phyloP scores from a whole-genome alignment of 208 protist species.

The Naegleria lovaniensis region DNA sequence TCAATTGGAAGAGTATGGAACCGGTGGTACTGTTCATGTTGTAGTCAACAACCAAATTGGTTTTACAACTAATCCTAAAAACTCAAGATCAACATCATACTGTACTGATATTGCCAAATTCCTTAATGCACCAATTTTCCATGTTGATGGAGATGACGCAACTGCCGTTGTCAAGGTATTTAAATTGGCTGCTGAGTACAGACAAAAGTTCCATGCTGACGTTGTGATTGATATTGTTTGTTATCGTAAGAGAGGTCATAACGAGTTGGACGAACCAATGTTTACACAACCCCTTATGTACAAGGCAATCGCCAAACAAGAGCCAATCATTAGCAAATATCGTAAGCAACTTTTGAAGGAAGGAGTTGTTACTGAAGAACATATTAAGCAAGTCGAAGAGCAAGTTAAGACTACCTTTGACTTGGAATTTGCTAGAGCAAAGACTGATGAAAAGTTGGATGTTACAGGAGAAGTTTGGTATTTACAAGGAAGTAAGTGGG shows the following conservation, averaged over 20 bases:
- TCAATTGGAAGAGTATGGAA: slow-evolving; percentile 79
- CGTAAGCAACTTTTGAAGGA: slow-evolving; percentile 64
- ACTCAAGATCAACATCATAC: slow-evolving; percentile 88
- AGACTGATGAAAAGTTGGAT: slow-evolving; percentile 50
- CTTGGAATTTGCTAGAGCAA: slow-evolving; percentile 57
- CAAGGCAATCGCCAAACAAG: slow-evolving; percentile 70
- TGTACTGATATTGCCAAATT: slow-evolving; percentile 93
- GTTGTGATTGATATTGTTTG: slow-evolving; percentile 94
- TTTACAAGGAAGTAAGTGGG: slow-evolving; percentile 35
- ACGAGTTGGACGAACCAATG: slow-evolving; percentile 94
- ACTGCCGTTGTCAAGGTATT: slow-evolving; percentile 83
- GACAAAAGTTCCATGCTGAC: slow-evolving; percentile 80
- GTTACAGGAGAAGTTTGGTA: slow-evolving; percentile 52
- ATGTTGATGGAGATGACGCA: slow-evolving; percentile 94
- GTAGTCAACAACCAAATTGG: slow-evolving; percentile 98
- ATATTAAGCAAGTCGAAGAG: slow-evolving; percentile 62
- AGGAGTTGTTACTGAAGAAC: slow-evolving; percentile 59
- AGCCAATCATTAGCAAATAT: slow-evolving; percentile 72
- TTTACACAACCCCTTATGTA: slow-evolving; percentile 96
- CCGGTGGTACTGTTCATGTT: slow-evolving; percentile 95
- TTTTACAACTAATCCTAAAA: slow-evolving; percentile 95
- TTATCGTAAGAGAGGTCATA: slow-evolving; percentile 91
- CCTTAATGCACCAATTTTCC: slow-evolving; percentile 87
- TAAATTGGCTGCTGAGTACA: slow-evolving; percentile 81
- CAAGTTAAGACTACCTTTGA: slow-evolving; percentile 68